These are phyloP conservation scores for Lotmaria passim DNA, from an alignment of 208 protist species.

Conservation along the genomic window DNA sequence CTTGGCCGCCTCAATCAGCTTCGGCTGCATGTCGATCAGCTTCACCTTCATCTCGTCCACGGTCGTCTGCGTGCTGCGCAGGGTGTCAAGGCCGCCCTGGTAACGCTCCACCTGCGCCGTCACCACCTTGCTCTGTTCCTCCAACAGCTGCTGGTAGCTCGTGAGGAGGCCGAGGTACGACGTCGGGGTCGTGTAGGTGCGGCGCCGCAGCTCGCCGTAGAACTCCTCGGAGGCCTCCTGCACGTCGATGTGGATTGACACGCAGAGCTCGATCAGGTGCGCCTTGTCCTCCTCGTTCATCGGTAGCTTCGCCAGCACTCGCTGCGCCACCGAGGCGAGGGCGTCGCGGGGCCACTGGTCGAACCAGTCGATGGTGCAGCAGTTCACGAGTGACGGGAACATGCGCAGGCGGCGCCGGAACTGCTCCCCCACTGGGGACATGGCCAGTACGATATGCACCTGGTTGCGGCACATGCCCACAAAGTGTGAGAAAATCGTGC, in stretches of 20 bases:
- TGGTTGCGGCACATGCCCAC: constrained; percentile 94
- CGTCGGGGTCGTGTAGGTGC: constrained; percentile 97
- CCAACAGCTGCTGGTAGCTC: constrained; percentile 88
- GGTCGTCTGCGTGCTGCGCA: constrained; percentile 93
- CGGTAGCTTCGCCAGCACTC: constrained; percentile 62
- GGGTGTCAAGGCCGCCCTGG: constrained; percentile 92
- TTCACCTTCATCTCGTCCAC: constrained; percentile 96
- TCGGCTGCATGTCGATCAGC: constrained; percentile 95
- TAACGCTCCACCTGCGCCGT: constrained; percentile 83
- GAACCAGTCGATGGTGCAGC: constrained; percentile 99
- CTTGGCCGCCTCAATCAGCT: constrained; percentile 92
- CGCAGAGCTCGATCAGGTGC: constrained; percentile 88
- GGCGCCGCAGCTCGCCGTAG: constrained; percentile 92
- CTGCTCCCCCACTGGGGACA: constrained; percentile 96
- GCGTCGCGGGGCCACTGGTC: constrained; percentile 96
- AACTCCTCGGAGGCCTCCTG: constrained; percentile 90
- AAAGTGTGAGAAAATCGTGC: constrained; percentile 94
- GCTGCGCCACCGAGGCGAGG: constrained; percentile 89
- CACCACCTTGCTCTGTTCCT: constrained; percentile 82
- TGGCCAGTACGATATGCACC: constrained; percentile 96
- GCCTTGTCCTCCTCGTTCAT: constrained; percentile 67
- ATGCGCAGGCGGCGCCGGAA: constrained; percentile 95
- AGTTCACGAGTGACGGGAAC: constrained; percentile 98
- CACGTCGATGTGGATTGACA: constrained; percentile 92
- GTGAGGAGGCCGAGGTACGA: constrained; percentile 96